These are phyloP conservation scores for Geranium incanum DNA, from an alignment of 441 rosid genomes.

Conservation along the genomic window DNA sequence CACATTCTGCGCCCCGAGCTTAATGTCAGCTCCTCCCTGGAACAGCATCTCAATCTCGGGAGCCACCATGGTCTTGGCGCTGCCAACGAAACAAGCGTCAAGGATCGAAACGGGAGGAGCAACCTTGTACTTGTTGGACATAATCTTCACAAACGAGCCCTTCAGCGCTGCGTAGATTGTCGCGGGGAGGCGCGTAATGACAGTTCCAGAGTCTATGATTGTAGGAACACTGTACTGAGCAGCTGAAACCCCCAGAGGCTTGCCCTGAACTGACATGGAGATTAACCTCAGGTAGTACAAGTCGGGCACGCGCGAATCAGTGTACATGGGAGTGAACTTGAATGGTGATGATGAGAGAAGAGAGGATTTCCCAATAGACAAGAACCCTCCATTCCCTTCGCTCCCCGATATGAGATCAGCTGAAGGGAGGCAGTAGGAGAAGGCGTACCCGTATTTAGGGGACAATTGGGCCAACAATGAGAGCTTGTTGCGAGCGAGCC, in stretches of 20 bases:
- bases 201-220: conserved; percentile 46
- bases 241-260: conserved; percentile 24
- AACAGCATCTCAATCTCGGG: conserved; percentile 35
- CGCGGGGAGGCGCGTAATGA: conserved; percentile 37
- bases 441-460: conserved; percentile 22
- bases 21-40: conserved; percentile 35
- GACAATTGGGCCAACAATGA: conserved; percentile 32
- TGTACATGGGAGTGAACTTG: conserved; percentile 26
- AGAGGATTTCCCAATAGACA: conserved; percentile 18
- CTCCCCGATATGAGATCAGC: conserved; percentile 14
- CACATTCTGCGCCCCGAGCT: conserved; percentile 23
- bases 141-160: conserved; percentile 27
- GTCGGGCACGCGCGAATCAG: conserved; percentile 10
- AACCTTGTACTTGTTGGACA: conserved; percentile 27
- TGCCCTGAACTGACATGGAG: conserved; percentile 26
- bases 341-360: neutral
- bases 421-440: conserved; percentile 47
- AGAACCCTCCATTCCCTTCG: conserved; percentile 8
- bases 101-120: conserved; percentile 31
- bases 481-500: conserved; percentile 34
- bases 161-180: conserved; percentile 28
- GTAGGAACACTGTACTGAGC: conserved; percentile 26
- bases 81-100: conserved; percentile 41
- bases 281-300: conserved; percentile 31
- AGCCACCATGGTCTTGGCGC: conserved; percentile 20